Base-by-base conservation (phyloP, 257 asterid genomes). In the Linaria vulgaris region DNA sequence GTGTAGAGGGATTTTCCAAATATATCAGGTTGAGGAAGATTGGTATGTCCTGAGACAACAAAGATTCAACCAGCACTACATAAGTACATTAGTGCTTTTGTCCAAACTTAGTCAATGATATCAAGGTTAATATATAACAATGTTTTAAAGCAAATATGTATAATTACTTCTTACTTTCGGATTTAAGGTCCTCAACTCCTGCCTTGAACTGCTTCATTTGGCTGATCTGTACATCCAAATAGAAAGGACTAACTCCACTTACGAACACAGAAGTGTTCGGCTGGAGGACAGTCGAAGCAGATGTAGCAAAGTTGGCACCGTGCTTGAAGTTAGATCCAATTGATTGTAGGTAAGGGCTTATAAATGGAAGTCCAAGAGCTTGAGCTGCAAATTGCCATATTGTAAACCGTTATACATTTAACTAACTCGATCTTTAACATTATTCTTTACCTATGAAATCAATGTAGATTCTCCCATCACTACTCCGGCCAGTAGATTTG, bases 251-350 rank as follows among this genome's bases (percentile, higher is more conserved):
- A 20, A 83, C 71, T 4, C 92, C 89, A 22, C 66, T 68, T 34
- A 72, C 87, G n/a, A n/a, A n/a, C n/a, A n/a, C n/a, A n/a, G n/a
- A n/a, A n/a, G n/a, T 19, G 86, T n/a, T 88, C 57, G 72, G 74
- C 10, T n/a, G n/a, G n/a, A 70, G 70, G 0, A 77, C 84, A 0
- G 95, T 82, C 45, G 92, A 87, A 51, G 83, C 88, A 10, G 72
- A 62, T 23, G 95, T 84, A 9, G 92, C 95, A 63, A 80, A 87
- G 70, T 82, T 87, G 2, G 59, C 87, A 39, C 95, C 95, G 30
- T 80, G 83, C 16, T 67, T 78, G 59, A 2, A 84, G 53, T 84
- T 82, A 6, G 88, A 84, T 56, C 89, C 95, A 14, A 80, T 77
- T 19, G 92, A 80, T 24, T 73, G 70, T 34, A 87, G 77, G 56